Evolutionary conservation across 768 basidiomycete genomes (phyloP).

Genomic region (Suillus alpinus): DNA sequence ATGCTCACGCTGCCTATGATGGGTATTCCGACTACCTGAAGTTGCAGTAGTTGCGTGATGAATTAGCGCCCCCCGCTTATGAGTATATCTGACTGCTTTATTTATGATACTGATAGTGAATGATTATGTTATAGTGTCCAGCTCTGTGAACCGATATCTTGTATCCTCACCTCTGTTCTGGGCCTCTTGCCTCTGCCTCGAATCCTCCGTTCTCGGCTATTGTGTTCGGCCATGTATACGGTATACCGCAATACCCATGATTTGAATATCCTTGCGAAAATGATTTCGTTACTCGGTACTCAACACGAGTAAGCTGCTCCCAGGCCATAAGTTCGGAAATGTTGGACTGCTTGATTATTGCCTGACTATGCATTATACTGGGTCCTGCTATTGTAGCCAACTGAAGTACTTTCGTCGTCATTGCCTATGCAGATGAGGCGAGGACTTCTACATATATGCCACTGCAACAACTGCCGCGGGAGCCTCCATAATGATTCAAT

Average conservation of each 20-base stretch:
- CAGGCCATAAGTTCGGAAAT: neutral
- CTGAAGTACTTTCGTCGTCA: neutral
- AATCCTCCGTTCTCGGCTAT: neutral
- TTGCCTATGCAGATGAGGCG: neutral
- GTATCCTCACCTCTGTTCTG: neutral
- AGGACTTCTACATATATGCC: no score
- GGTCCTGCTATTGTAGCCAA: neutral
- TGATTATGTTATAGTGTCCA: neutral
- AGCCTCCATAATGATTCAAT: neutral
- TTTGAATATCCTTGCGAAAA: neutral
- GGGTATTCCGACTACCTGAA: slow-evolving; percentile 14
- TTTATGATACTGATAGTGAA: neutral
- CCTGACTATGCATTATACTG: neutral
- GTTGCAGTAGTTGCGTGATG: neutral
- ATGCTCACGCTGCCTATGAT: slow-evolving; percentile 24
- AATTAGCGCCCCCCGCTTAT: neutral
- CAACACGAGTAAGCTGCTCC: neutral
- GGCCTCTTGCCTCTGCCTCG: neutral
- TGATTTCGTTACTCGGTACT: neutral
- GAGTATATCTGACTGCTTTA: neutral
- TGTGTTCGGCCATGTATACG: neutral
- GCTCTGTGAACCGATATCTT: neutral
- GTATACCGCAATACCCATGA: neutral
- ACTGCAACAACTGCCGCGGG: no score
- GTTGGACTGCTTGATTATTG: neutral